These are phyloP conservation scores for Kalanchoe fedtschenkoi DNA, from an alignment of 164 flowering plant species.

Conservation along the genomic window DNA sequence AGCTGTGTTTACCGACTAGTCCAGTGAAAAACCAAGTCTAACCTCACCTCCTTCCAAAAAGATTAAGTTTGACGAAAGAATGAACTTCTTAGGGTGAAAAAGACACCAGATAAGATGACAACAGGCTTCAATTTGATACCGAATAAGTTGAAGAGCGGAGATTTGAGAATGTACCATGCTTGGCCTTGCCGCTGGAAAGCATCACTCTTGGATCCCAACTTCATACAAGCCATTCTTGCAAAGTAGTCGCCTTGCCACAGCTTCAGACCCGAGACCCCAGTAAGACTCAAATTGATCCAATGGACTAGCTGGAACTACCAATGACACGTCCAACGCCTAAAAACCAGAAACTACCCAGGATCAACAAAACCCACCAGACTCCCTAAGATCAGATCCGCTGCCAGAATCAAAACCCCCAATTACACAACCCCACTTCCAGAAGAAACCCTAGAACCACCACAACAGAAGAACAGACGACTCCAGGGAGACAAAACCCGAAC, in stretches of 20 bases:
- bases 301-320: too few species aligned
- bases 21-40: too few species aligned
- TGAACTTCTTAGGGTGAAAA: neutral
- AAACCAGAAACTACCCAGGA: neutral
- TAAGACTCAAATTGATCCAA: too few species aligned
- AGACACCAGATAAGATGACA: neutral
- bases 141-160: neutral
- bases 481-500: too few species aligned
- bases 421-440: slow-evolving; percentile 9
- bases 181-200: slow-evolving; percentile 81
- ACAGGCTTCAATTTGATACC: neutral
- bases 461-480: too few species aligned
- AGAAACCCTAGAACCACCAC: neutral
- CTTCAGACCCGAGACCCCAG: slow-evolving; percentile 1
- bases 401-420: slow-evolving; percentile 10
- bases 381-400: slow-evolving; percentile 1
- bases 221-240: slow-evolving; percentile 69
- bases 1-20: too few species aligned
- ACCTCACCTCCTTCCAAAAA: too few species aligned
- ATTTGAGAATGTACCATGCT: slow-evolving; percentile 50
- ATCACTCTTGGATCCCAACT: slow-evolving; percentile 84
- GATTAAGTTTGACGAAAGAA: neutral
- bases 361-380: too few species aligned
- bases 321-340: slow-evolving; percentile 9
- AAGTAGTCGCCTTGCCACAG: slow-evolving; percentile 3